Conservation (phyloP, 2,329 filamentous ascomycete species). For the Alternaria dauci region DNA sequence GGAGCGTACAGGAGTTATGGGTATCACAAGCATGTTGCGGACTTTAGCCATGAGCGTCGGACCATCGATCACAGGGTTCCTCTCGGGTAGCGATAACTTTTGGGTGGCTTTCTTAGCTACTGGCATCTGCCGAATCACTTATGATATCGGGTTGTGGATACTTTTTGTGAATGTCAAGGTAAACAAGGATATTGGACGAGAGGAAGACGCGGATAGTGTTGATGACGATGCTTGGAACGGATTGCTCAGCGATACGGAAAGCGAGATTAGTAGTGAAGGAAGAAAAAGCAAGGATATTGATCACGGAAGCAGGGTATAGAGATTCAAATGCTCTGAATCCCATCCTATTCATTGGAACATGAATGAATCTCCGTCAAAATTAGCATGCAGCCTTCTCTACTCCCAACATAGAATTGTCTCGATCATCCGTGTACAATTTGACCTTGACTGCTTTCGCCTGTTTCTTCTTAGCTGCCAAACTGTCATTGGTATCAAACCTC, state of each 20-base stretch:
- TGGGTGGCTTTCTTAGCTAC: constrained; percentile 52
- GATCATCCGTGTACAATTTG: constrained; percentile 8
- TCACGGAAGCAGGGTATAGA: constrained; percentile 15
- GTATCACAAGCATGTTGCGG: constrained; percentile 68
- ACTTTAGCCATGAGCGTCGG: constrained; percentile 64
- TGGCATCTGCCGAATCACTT: constrained; percentile 46
- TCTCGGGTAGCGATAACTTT: constrained; percentile 47
- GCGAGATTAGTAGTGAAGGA: constrained; percentile 30
- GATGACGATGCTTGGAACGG: constrained; percentile 43
- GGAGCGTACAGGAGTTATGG: constrained; percentile 75
- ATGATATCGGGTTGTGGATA: constrained; percentile 51
- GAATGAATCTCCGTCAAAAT: background rate
- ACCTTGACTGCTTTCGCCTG: constrained; percentile 19
- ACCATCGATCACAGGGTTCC: constrained; percentile 50
- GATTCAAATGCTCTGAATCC: background rate
- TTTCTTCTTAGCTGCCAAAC: constrained; percentile 16
- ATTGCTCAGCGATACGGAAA: constrained; percentile 42
- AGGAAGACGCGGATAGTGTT: constrained; percentile 32
- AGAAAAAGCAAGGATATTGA: constrained; percentile 38
- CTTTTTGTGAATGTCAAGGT: constrained; percentile 51
- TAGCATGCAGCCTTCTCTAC: constrained; percentile 10
- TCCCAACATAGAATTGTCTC: constrained; percentile 17
- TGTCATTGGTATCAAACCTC: constrained; percentile 14
- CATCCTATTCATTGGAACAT: background rate
- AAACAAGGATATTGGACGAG: constrained; percentile 24